These are phyloP conservation scores for Asterella californica DNA, from an alignment of 225 moss, liverwort and hornwort genomes.

Conservation along the genomic window DNA sequence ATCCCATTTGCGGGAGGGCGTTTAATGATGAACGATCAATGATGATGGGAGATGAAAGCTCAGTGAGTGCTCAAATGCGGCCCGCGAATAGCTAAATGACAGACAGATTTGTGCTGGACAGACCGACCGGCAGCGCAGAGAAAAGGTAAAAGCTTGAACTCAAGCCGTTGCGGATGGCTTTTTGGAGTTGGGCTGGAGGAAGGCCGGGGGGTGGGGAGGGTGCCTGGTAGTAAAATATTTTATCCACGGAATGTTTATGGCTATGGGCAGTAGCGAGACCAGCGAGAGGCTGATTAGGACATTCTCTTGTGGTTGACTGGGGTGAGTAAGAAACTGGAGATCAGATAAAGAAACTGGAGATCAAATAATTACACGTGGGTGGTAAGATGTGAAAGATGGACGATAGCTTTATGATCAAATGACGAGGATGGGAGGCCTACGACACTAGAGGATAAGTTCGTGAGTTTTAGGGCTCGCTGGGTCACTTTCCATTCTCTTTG, in stretches of 20 bases:
- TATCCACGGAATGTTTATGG: background rate
- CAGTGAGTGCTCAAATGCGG: background rate
- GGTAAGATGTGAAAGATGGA: background rate
- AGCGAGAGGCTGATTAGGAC: background rate
- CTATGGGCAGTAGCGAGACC: background rate
- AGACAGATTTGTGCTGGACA: slow-evolving; percentile 1
- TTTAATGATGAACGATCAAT: too few species aligned
- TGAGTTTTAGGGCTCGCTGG: too few species aligned
- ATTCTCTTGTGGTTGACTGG: background rate
- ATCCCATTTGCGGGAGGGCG: too few species aligned
- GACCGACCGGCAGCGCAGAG: slow-evolving; percentile 2
- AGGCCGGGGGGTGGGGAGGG: background rate
- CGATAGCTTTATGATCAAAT: background rate
- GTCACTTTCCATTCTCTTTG: too few species aligned
- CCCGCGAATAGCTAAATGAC: background rate
- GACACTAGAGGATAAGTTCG: too few species aligned
- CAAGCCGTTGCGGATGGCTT: background rate
- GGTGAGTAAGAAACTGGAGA: background rate
- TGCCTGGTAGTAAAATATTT: background rate
- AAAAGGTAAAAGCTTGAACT: slow-evolving; percentile 5
- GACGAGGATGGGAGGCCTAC: too few species aligned
- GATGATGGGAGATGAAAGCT: background rate
- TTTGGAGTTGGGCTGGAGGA: background rate
- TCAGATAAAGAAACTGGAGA: too few species aligned
- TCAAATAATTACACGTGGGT: too few species aligned